These are phyloP conservation scores for Arachis monticola DNA, from an alignment of 331 rosid species.

Conservation along the genomic window DNA sequence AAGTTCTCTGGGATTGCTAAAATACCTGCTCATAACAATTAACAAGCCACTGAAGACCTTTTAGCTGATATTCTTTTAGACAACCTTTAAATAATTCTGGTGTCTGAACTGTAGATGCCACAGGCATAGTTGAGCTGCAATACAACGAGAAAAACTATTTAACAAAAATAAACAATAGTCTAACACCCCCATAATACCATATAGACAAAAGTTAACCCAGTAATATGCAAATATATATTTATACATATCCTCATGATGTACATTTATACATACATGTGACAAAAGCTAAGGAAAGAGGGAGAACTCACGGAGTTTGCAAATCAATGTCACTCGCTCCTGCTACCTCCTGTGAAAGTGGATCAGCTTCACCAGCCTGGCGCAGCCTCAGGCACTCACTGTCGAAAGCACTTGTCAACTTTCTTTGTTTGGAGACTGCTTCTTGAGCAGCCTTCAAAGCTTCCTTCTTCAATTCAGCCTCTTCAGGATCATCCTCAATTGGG, in stretches of 20 bases:
- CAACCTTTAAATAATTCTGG: slow-evolving; percentile 74
- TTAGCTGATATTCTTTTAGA: slow-evolving; percentile 79
- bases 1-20: slow-evolving; percentile 27
- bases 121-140: slow-evolving; percentile 86
- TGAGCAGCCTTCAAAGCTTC: slow-evolving; percentile 87
- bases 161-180: not conserved
- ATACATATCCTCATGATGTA: not conserved
- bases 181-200: slow-evolving; percentile 32
- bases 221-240: slow-evolving; percentile 19
- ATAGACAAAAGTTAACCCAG: slow-evolving; percentile 20
- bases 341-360: slow-evolving; percentile 44
- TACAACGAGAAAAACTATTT: slow-evolving; percentile 3
- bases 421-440: slow-evolving; percentile 84
- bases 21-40: slow-evolving; percentile 90
- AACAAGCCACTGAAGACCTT: slow-evolving; percentile 90
- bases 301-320: slow-evolving; percentile 73
- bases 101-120: slow-evolving; percentile 78
- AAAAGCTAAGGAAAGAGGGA: slow-evolving; percentile 5
- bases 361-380: slow-evolving; percentile 65
- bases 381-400: slow-evolving; percentile 68
- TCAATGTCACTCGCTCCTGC: slow-evolving; percentile 73
- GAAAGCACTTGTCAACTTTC: slow-evolving; percentile 66
- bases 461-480: slow-evolving; percentile 77
- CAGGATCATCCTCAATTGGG: slow-evolving; percentile 64
- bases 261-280: not conserved